These are phyloP conservation scores for Rhodamnia argentea DNA, from an alignment of 345 rosid genomes.

Conservation along the genomic window DNA sequence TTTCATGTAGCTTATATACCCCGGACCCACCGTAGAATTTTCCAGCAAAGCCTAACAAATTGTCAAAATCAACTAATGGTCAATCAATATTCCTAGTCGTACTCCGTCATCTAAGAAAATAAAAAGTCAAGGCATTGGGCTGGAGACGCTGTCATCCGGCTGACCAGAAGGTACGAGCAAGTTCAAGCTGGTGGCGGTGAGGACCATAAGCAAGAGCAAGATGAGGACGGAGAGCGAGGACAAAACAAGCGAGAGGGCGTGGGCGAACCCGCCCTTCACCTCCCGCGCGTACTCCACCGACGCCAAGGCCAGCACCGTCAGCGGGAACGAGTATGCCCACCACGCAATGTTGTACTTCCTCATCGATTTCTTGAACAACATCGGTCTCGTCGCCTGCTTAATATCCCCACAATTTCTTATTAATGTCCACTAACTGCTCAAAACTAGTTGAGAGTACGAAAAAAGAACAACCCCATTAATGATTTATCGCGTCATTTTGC, in stretches of 20 bases:
- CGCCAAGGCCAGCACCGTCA: constrained; percentile 22
- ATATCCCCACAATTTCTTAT: neutral
- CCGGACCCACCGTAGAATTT: neutral
- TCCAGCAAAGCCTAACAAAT: neutral
- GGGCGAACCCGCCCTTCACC: constrained; percentile 17
- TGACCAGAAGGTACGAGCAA: neutral
- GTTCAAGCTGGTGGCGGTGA: constrained; percentile 5
- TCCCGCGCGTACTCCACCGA: constrained; percentile 19
- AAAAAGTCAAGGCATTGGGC: neutral
- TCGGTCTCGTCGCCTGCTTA: constrained; percentile 18
- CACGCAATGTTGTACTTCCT: constrained; percentile 24
- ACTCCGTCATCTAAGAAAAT: too few relatives aligned
- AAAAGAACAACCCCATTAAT: too few relatives aligned
- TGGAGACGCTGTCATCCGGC: neutral
- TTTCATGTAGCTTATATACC: neutral
- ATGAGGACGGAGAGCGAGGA: constrained; percentile 22
- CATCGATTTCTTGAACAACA: constrained; percentile 26
- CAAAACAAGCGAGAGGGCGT: constrained; percentile 11
- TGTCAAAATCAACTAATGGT: neutral
- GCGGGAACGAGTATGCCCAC: constrained; percentile 38
- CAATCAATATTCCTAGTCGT: neutral
- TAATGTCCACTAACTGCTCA: too few relatives aligned
- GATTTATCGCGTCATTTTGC: rapidly evolving
- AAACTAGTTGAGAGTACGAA: too few relatives aligned
- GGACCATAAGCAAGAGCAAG: constrained; percentile 5